Base-by-base conservation (phyloP, 1,284 basidiomycete genomes). In the Melampsora americana region DNA sequence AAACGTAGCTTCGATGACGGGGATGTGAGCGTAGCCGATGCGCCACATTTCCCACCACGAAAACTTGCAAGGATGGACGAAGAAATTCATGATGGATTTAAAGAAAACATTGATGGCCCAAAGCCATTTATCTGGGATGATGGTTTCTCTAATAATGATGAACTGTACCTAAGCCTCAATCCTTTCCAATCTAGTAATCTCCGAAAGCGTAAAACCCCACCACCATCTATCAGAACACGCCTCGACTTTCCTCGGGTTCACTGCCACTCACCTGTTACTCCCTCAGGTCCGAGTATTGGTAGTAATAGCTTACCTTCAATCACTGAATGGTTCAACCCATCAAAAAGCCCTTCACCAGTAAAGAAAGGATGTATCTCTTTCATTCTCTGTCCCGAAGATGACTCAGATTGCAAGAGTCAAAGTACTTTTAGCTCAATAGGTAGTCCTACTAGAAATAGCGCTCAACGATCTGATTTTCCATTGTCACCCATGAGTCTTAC, bases 311-410 rank as follows among this genome's bases (percentile, higher is more conserved):
- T 73, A 16, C 66, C 72, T 44, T 68, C 72, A 5, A 75, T 67
- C 12, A 56, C 66, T 50, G 65, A 75, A 39, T 75, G 72, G 72
- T 75, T 48, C 42, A 60, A 46, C 2, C 65, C 72, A 48, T 44
- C 72, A 9, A 53, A 18, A 53, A 53, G 50, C 50, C 56, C 66
- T 56, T 60, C 72, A n/a, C 42, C 50, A 26, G 48, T 65, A 2
- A 74, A 74, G 50, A 75, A 75, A 26, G 72, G 72, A 20, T 75
- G 72, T 30, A 66, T 75, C 16, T 46, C 72, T 14, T 75, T 75
- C 50, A 75, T 75, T 26, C 39, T 75, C 12, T 75, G 72, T 44
- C 56, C 71, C n/a, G 71, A 73, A 1, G 71, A 73, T 56, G 71
- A 73, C 20, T 73, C 71, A 23, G 71, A 73, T 14, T 20, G 18